Conservation (phyloP, 1,284 basidiomycete genomes). For the Moniliella sp. region DNA sequence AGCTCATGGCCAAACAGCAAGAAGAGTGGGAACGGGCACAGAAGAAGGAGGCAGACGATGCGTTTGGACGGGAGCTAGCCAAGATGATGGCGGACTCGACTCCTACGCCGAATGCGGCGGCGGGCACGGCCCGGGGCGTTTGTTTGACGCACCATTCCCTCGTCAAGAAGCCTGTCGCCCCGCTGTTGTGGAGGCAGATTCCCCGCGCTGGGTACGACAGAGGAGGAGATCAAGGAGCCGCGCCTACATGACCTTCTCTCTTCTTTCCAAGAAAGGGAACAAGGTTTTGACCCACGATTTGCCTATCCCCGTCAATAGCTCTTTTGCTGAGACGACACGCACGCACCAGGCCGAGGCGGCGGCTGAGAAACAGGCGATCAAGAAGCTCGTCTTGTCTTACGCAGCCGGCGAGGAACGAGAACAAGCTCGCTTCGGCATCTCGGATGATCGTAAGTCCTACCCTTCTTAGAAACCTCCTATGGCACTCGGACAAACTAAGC, state of each 20-base stretch:
- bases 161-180: constrained; percentile 32
- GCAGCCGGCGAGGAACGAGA: constrained; percentile 39
- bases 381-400: constrained; percentile 24
- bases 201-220: constrained; percentile 39
- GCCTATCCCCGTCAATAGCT: constrained; percentile 13
- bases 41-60: constrained; percentile 61
- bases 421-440: constrained; percentile 62
- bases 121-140: no score
- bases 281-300: constrained; percentile 47
- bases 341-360: constrained; percentile 19
- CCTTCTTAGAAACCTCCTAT: constrained; percentile 54
- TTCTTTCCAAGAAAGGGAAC: constrained; percentile 79
- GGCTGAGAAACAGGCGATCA: constrained; percentile 27
- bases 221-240: constrained; percentile 30
- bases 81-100: constrained; percentile 66
- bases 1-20: no score
- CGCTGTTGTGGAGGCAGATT: constrained; percentile 40
- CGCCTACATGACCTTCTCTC: constrained; percentile 65
- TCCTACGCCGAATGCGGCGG: no score
- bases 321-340: constrained; percentile 22
- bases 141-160: constrained; percentile 6
- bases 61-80: constrained; percentile 82
- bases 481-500: no score
- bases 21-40: constrained; percentile 35
- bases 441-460: constrained; percentile 79